Evolutionary conservation across 2,329 filamentous ascomycete species (phyloP).

Genomic region (Parascedosporium putredinis): DNA sequence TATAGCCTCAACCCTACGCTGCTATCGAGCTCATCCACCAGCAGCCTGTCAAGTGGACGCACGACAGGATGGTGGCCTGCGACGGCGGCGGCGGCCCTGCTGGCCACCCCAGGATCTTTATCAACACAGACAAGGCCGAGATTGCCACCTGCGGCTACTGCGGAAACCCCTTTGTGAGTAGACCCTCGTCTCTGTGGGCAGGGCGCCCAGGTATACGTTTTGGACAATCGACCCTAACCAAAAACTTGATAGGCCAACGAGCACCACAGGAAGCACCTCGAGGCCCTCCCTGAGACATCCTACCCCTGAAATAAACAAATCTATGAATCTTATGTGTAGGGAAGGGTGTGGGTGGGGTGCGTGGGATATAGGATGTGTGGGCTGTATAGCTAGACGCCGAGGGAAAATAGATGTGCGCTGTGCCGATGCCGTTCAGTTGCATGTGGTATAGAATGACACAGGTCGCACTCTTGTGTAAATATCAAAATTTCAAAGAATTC

Average conservation of each 20-base stretch:
- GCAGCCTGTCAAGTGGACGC: conserved; percentile 86
- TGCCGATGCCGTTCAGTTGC: neutral
- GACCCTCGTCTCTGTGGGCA: conserved; percentile 3
- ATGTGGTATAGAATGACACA: neutral
- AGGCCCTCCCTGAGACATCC: conserved; percentile 68
- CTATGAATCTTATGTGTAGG: too few species aligned
- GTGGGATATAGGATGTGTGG: neutral
- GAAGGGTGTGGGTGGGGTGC: conserved; percentile 5
- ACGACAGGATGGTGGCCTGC: conserved; percentile 71
- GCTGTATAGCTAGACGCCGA: neutral
- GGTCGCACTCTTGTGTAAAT: conserved; percentile 9
- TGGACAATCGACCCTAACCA: too few species aligned
- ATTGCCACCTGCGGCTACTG: conserved; percentile 89
- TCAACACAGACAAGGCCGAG: conserved; percentile 96
- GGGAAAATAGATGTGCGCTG: neutral
- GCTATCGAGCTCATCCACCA: conserved; percentile 95
- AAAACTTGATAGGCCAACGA: conserved; percentile 62
- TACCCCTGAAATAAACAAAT: conserved; percentile 58
- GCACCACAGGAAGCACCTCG: conserved; percentile 73
- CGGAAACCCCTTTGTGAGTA: conserved; percentile 81
- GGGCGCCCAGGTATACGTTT: too few species aligned
- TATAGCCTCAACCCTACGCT: conserved; percentile 73
- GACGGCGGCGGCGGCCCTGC: conserved; percentile 85
- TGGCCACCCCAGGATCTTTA: conserved; percentile 89
- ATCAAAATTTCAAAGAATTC: conserved; percentile 8